These are phyloP conservation scores for Punctularia strigosozonata DNA, from an alignment of 768 basidiomycete genomes.

Conservation along the genomic window DNA sequence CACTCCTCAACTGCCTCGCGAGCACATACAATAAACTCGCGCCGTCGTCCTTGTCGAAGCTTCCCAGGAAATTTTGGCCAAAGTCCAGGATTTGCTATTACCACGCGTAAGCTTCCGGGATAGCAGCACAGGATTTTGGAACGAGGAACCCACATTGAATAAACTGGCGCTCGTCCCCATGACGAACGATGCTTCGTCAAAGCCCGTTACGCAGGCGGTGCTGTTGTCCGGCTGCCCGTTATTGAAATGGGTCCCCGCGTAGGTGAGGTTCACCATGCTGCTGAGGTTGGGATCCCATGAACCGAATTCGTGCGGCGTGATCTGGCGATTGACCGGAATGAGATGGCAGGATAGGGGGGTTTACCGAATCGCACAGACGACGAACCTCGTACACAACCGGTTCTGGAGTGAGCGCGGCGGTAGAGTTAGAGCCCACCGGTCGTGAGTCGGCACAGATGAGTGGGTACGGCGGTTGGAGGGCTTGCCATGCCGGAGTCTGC, in stretches of 20 bases:
- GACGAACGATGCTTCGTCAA: constrained; percentile 64
- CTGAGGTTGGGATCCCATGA: constrained; percentile 64
- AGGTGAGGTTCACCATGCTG: constrained; percentile 54
- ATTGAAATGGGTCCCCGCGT: constrained; percentile 51
- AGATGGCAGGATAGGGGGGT: too few relatives aligned
- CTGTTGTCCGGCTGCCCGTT: constrained; percentile 43
- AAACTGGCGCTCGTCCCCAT: constrained; percentile 66
- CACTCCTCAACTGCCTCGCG: constrained; percentile 30
- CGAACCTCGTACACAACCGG: constrained; percentile 49
- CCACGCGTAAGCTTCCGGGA: neutral
- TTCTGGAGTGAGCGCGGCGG: constrained; percentile 25
- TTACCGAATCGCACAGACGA: too few relatives aligned
- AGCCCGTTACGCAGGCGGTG: constrained; percentile 57
- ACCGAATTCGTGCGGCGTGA: constrained; percentile 56
- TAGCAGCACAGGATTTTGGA: neutral
- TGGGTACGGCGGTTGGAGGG: constrained; percentile 48
- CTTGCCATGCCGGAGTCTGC: constrained; percentile 36
- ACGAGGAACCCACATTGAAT: constrained; percentile 37
- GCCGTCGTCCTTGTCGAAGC: constrained; percentile 24
- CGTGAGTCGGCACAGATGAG: constrained; percentile 49
- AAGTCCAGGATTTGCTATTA: constrained; percentile 38
- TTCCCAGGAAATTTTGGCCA: constrained; percentile 26
- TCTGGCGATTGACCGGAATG: constrained; percentile 20
- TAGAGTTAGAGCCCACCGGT: constrained; percentile 31
- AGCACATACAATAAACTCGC: constrained; percentile 37